Percentiles rank a stretch among this genome's conserved stretches.
phyloP scores from a whole-genome alignment of 179 eudicot genomes.

The Beta corolliflora region DNA sequence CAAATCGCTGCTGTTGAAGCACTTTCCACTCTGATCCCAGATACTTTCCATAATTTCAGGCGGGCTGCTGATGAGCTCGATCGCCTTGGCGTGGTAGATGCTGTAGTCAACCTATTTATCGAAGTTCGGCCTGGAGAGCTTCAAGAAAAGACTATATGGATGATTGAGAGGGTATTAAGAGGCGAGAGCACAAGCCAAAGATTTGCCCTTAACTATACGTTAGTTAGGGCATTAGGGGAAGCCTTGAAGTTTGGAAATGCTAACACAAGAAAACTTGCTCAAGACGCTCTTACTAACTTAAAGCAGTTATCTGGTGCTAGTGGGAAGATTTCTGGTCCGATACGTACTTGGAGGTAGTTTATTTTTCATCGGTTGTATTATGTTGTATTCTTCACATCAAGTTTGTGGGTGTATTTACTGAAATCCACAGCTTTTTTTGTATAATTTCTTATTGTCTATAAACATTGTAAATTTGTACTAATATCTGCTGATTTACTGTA shows the following conservation, averaged over 20 bases:
- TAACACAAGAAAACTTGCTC: constrained; percentile 50
- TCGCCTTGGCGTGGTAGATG: constrained; percentile 48
- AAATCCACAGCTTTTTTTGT: constrained; percentile 21
- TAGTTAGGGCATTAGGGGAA: constrained; percentile 65
- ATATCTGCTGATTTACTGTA: neutral
- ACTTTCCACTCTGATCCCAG: constrained; percentile 55
- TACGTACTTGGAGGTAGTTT: constrained; percentile 36
- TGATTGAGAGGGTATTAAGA: constrained; percentile 57
- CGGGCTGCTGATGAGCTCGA: constrained; percentile 57
- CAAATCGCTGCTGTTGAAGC: constrained; percentile 59
- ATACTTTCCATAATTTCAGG: constrained; percentile 33
- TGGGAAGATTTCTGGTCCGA: constrained; percentile 49
- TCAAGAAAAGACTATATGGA: constrained; percentile 61
- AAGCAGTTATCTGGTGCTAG: constrained; percentile 66
- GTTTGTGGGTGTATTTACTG: constrained; percentile 24
- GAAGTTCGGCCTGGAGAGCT: constrained; percentile 60
- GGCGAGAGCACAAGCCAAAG: constrained; percentile 42
- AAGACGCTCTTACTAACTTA: constrained; percentile 61
- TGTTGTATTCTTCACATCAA: constrained; percentile 11
- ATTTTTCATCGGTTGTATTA: neutral
- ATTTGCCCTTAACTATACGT: constrained; percentile 43
- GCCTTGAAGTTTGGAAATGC: constrained; percentile 60
- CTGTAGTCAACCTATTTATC: constrained; percentile 43
- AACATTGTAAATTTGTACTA: constrained; percentile 20
- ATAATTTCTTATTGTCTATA: constrained; percentile 14